Conservation (phyloP, 768 basidiomycete genomes). For the Mycena latifolia region DNA sequence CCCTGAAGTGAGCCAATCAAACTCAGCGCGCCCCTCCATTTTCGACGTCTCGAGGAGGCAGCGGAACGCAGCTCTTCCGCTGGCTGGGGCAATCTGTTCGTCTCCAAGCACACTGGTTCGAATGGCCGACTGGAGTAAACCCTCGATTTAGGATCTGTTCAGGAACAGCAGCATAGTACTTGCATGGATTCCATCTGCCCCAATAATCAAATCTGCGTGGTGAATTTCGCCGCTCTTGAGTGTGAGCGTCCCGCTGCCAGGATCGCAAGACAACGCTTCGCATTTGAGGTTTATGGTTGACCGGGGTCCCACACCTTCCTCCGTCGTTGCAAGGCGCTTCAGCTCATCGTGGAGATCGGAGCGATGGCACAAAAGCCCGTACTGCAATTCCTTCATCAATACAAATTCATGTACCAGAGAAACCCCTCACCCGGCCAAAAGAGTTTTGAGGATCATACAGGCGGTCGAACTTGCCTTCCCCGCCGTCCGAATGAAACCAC, state of each 20-base stretch:
- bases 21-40: not conserved
- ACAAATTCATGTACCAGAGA: not conserved
- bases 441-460: not conserved
- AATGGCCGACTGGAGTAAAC: conserved; percentile 6
- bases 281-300: not conserved
- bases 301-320: not conserved
- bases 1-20: not conserved
- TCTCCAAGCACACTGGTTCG: conserved; percentile 14
- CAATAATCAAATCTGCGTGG: conserved; percentile 13
- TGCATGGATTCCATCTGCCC: conserved; percentile 22
- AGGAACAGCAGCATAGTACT: not conserved
- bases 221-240: conserved; percentile 11
- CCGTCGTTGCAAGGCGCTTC: conserved; percentile 1
- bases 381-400: not conserved
- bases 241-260: not conserved
- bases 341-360: conserved; percentile 8
- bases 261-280: not conserved
- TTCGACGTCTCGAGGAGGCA: conserved; percentile 12
- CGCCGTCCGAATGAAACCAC: conserved; percentile 9
- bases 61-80: conserved; percentile 12
- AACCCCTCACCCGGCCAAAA: not conserved
- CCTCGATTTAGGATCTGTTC: no score
- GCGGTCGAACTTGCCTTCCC: not conserved
- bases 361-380: not conserved
- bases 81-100: not conserved